phyloP scores from a whole-genome alignment of 2,329 filamentous ascomycete genomes.

The Monosporascus cannonballus region DNA sequence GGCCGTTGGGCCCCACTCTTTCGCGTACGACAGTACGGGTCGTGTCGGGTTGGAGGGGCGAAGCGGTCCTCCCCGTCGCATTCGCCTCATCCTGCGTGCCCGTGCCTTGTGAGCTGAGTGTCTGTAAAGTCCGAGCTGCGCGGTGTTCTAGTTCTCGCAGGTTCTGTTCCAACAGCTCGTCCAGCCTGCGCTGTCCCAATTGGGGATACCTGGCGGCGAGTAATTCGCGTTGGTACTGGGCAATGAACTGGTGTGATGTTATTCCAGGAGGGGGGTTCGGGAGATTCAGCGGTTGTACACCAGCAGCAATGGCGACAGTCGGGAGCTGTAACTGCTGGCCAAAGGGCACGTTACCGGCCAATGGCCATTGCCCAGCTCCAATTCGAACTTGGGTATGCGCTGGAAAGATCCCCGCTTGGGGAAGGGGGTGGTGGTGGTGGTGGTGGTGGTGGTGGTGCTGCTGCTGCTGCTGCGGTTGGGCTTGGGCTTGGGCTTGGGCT shows the following conservation, averaged over 20 bases:
- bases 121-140: slow-evolving; percentile 33
- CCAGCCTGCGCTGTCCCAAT: slow-evolving; percentile 22
- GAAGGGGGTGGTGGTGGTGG: slow-evolving; percentile 6
- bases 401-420: slow-evolving; percentile 2
- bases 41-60: slow-evolving; percentile 27
- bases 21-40: slow-evolving; percentile 42
- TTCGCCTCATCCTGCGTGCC: slow-evolving; percentile 19
- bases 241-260: slow-evolving; percentile 13
- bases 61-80: slow-evolving; percentile 22
- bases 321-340: background rate
- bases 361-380: slow-evolving; percentile 4
- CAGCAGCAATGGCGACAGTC: background rate
- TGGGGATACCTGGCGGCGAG: slow-evolving; percentile 34
- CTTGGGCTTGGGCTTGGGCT: slow-evolving; percentile 7
- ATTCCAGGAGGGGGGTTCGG: slow-evolving; percentile 10
- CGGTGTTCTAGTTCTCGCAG: slow-evolving; percentile 28
- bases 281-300: slow-evolving; percentile 2
- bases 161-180: slow-evolving; percentile 39
- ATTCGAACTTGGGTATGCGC: slow-evolving; percentile 9
- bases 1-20: slow-evolving; percentile 42
- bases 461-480: slow-evolving; percentile 10
- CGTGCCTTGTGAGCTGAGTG: slow-evolving; percentile 16
- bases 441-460: slow-evolving; percentile 9
- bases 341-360: background rate
- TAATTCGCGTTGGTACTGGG: slow-evolving; percentile 12